These are phyloP conservation scores for Neurospora sp. DNA, from an alignment of 495 filamentous ascomycete species.

Conservation along the genomic window DNA sequence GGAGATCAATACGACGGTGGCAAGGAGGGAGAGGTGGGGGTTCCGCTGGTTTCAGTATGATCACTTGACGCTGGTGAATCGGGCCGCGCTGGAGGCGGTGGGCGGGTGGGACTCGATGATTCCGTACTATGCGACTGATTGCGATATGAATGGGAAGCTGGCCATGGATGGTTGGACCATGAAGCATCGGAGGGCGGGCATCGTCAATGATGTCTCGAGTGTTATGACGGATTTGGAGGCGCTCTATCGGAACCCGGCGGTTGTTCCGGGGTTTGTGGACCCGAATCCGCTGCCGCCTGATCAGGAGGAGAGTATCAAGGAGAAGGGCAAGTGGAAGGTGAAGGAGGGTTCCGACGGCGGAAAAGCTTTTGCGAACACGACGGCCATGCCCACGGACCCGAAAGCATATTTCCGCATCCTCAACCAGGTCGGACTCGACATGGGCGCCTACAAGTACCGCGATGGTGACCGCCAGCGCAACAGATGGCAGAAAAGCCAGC, in stretches of 20 bases:
- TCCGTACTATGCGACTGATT: slow-evolving; percentile 53
- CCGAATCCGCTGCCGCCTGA: slow-evolving; percentile 28
- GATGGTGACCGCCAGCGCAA: slow-evolving; percentile 36
- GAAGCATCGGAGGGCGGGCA: slow-evolving; percentile 32
- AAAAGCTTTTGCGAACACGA: not conserved
- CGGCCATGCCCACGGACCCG: slow-evolving; percentile 12
- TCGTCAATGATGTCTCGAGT: slow-evolving; percentile 41
- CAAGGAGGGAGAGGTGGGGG: slow-evolving; percentile 33
- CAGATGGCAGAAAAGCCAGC: slow-evolving; percentile 49
- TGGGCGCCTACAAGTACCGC: slow-evolving; percentile 33
- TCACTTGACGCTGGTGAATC: slow-evolving; percentile 46
- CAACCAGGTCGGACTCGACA: slow-evolving; percentile 17
- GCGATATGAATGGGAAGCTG: slow-evolving; percentile 48
- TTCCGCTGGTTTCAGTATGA: slow-evolving; percentile 48
- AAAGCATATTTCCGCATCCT: slow-evolving; percentile 23
- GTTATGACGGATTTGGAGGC: slow-evolving; percentile 33
- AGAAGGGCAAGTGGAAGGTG: slow-evolving; percentile 8
- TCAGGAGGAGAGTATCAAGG: slow-evolving; percentile 4
- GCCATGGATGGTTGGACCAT: slow-evolving; percentile 40
- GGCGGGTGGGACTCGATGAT: slow-evolving; percentile 52
- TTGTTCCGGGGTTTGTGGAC: slow-evolving; percentile 25
- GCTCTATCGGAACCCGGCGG: slow-evolving; percentile 31
- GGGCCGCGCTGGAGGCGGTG: slow-evolving; percentile 39
- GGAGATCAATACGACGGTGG: slow-evolving; percentile 24
- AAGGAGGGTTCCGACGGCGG: not conserved